Conservation (phyloP, 108 stramenopile genomes). For the Skeletonema costatum region DNA sequence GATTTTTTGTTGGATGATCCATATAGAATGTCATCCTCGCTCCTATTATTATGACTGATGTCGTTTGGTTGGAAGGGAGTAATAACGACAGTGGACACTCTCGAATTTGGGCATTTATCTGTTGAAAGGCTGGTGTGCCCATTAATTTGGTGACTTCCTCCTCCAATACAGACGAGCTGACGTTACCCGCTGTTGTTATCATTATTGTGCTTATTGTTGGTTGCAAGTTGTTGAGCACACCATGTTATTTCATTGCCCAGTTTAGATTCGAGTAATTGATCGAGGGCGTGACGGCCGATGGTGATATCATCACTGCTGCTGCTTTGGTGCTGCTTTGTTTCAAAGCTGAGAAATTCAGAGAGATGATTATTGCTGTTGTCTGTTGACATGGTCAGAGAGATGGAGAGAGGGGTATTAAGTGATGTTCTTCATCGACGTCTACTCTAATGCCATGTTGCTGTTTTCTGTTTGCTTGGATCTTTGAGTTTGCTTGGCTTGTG, state of each 20-base stretch:
- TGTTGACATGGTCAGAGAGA: background rate
- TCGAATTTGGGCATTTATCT: background rate
- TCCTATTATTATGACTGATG: background rate
- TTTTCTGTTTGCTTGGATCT: too few species aligned
- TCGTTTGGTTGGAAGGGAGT: background rate
- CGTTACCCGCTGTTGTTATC: background rate
- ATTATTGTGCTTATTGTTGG: background rate
- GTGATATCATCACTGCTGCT: background rate
- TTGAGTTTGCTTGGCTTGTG: too few species aligned
- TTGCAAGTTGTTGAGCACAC: background rate
- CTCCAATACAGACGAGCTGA: background rate
- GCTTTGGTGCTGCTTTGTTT: background rate
- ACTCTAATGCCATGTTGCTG: too few species aligned
- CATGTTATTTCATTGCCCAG: constrained; percentile 22
- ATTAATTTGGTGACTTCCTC: background rate
- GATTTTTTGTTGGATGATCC: too few species aligned
- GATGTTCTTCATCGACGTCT: too few species aligned
- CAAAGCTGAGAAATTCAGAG: constrained; percentile 15
- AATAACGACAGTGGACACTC: background rate
- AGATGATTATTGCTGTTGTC: background rate
- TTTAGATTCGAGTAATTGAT: constrained; percentile 36
- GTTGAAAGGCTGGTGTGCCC: background rate
- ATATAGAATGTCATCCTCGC: background rate
- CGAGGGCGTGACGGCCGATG: constrained; percentile 1
- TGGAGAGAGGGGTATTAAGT: background rate